Evolutionary conservation across 1,284 basidiomycete genomes (phyloP).

Genomic region (Schizopora paradoxa): DNA sequence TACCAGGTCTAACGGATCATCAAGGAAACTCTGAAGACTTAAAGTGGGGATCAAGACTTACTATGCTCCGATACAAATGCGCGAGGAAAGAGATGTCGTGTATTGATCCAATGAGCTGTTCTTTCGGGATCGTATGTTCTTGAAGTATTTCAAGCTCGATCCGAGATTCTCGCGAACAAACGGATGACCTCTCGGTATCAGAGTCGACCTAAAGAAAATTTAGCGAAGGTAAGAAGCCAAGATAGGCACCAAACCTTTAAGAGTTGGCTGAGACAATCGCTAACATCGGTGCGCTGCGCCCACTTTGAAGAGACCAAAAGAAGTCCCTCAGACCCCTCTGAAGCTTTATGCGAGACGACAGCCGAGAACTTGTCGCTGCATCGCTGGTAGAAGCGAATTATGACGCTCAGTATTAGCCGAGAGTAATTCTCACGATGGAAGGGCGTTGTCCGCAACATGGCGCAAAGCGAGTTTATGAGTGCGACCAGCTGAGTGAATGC

Average conservation of each 20-base stretch:
- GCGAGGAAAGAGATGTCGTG: slow-evolving; percentile 77
- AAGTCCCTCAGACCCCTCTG: slow-evolving; percentile 36
- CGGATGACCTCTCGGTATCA: slow-evolving; percentile 40
- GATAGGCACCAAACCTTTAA: slow-evolving; percentile 34
- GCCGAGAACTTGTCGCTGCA: slow-evolving; percentile 86
- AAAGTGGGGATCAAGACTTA: slow-evolving; percentile 35
- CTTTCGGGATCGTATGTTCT: slow-evolving; percentile 46
- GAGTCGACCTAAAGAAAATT: slow-evolving; percentile 33
- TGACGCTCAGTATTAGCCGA: slow-evolving; percentile 89
- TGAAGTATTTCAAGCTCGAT: slow-evolving; percentile 66
- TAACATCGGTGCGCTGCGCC: slow-evolving; percentile 82
- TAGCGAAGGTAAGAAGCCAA: slow-evolving; percentile 1
- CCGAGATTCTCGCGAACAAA: slow-evolving; percentile 72
- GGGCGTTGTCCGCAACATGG: slow-evolving; percentile 90
- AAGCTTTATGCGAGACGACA: slow-evolving; percentile 48
- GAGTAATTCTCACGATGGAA: slow-evolving; percentile 95
- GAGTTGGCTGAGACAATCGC: slow-evolving; percentile 62
- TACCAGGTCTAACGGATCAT: slow-evolving; percentile 68
- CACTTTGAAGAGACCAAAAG: slow-evolving; percentile 74
- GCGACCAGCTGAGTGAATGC: slow-evolving; percentile 83
- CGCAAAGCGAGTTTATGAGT: slow-evolving; percentile 87
- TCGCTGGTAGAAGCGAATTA: slow-evolving; percentile 94
- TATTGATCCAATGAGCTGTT: slow-evolving; percentile 72
- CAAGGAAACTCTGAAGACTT: not conserved
- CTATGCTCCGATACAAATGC: slow-evolving; percentile 82